phyloP scores from a whole-genome alignment of 179 eudicot species.

The Monotropa hypopitys region DNA sequence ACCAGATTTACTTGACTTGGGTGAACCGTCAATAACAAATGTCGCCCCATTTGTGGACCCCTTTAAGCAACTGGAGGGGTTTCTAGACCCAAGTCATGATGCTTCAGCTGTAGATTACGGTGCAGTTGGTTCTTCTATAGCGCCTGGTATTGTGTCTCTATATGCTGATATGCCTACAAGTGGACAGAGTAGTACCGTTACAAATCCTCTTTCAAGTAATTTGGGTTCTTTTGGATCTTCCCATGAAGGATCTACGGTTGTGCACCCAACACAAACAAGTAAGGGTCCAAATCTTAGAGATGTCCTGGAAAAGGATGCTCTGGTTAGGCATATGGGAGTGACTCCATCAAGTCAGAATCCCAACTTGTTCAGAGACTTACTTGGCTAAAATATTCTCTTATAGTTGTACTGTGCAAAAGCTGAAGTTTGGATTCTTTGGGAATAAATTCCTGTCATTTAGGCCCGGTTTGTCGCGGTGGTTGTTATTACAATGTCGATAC shows the following conservation, averaged over 20 bases:
- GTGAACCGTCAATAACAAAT: slow-evolving; percentile 33
- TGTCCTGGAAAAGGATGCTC: slow-evolving; percentile 67
- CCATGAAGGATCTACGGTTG: slow-evolving; percentile 12
- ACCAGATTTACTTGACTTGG: slow-evolving; percentile 81
- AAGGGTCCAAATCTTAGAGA: slow-evolving; percentile 70
- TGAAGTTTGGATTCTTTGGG: not conserved
- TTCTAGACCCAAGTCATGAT: slow-evolving; percentile 42
- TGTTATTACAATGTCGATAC: not conserved
- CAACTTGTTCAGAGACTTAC: slow-evolving; percentile 75
- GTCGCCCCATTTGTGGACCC: slow-evolving; percentile 45
- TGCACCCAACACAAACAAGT: slow-evolving; percentile 23
- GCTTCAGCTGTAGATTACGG: slow-evolving; percentile 22
- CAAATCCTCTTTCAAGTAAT: slow-evolving; percentile 10
- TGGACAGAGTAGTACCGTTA: slow-evolving; percentile 16
- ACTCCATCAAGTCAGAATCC: slow-evolving; percentile 76
- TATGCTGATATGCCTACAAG: slow-evolving; percentile 33
- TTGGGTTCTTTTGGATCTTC: slow-evolving; percentile 14
- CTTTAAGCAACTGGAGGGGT: slow-evolving; percentile 75
- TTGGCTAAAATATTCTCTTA: slow-evolving; percentile 29
- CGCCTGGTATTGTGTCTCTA: slow-evolving; percentile 41
- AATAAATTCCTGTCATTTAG: slow-evolving; percentile 6
- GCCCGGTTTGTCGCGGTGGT: not conserved
- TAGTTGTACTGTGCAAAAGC: not conserved
- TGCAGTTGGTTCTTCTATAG: slow-evolving; percentile 24
- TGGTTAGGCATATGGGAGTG: slow-evolving; percentile 85